Conservation (phyloP, 1,284 basidiomycete species). For the Porphyrellus sp. region DNA sequence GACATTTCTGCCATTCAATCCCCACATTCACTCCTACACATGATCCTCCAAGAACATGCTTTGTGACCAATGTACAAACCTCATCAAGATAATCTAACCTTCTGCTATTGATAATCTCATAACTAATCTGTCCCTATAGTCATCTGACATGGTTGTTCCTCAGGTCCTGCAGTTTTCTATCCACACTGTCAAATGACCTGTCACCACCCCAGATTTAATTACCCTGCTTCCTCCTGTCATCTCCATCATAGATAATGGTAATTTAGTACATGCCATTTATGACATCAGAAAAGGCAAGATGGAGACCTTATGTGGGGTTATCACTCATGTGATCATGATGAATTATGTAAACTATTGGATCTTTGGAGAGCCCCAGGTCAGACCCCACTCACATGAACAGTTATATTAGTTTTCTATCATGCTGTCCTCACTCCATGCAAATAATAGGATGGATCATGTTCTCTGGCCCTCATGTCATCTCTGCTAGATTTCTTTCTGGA, state of each 20-base stretch:
- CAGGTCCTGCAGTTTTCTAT: not conserved
- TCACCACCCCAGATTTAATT: too few relatives aligned
- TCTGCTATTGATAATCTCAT: not conserved
- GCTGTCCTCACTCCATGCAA: not conserved
- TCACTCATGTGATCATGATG: not conserved
- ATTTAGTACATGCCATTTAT: not conserved
- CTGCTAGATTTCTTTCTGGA: not conserved
- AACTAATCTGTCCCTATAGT: not conserved
- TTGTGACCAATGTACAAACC: not conserved
- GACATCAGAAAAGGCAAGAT: not conserved
- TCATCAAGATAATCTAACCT: not conserved
- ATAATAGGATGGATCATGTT: not conserved
- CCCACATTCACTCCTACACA: not conserved
- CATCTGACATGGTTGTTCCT: too few relatives aligned
- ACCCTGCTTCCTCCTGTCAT: too few relatives aligned
- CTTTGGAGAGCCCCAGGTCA: not conserved
- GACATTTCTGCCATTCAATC: not conserved
- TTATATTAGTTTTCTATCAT: not conserved
- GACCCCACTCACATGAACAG: not conserved
- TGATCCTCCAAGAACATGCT: not conserved
- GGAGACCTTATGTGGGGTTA: not conserved
- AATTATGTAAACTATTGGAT: not conserved
- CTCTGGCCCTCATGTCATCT: not conserved
- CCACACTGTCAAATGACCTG: not conserved
- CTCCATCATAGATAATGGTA: not conserved